Evolutionary conservation across 495 filamentous ascomycete genomes (phyloP), one percentile per base, ranked within the genome.

Genomic region (Amorphotheca resinae): DNA sequence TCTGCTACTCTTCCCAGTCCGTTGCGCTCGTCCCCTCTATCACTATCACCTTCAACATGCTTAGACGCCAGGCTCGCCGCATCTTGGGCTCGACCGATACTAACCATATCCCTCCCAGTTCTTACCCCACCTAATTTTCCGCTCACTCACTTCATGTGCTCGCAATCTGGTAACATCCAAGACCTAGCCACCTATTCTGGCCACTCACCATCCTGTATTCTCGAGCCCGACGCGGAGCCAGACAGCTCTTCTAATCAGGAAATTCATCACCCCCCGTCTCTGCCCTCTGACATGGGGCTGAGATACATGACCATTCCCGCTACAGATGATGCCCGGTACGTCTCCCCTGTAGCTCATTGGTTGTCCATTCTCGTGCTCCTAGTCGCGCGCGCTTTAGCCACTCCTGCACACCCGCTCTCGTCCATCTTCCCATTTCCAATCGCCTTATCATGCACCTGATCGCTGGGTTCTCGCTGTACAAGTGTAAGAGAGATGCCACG

Each of bases 261-360:
- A 4, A 49, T 49, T 25, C 22, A 22, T 31, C 46, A 49, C 42
- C 44, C 33, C 11, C 38, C 33, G 11, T 40, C 50, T 17, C 22
- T 41, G 28, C 49, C 46, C 43, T 46, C 52, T 43, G 52, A 53
- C 33, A 55, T 58, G 55, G 55, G 54, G n/a, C 30, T 55, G 23
- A 42, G 52, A 26, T 58, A 48, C 41, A 52, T 58, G 42, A 53
- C 42, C 18, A 11, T 51, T 22, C 41, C 41, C 30, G 25, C 52
- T 3, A 32, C 51, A 46, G 52, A 58, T 46, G 55, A 55, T 55
- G 49, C 48, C 17, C 48, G 52, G 55, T 58, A 31, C 48, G 52
- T 48, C 22, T 22, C 6, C 5, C 26, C 22, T 28, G 25, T 31
- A 23, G 18, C 33, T 48, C 26, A 45, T 48, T 57, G 49, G 46